Conservation (phyloP, 306 rosid species). For the Argentina anserina region DNA sequence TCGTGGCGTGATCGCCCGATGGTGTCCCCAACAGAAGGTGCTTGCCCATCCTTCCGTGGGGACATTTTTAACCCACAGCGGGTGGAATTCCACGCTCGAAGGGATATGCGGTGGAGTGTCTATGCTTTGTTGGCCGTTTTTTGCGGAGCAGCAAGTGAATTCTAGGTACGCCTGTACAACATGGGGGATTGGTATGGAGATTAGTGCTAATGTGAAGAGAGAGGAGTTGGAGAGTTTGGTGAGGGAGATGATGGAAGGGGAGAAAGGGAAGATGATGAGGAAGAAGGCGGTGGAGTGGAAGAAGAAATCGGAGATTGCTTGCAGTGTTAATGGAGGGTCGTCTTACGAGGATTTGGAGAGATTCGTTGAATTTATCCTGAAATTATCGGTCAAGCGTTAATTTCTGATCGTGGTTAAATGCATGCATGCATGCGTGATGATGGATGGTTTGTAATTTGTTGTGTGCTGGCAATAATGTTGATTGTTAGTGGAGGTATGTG, state of each 20-base stretch:
- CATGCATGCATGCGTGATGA: not conserved
- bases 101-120: constrained; percentile 16
- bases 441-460: not conserved
- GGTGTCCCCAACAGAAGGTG: constrained; percentile 15
- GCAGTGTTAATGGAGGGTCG: not conserved
- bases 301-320: constrained; percentile 19
- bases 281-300: constrained; percentile 19
- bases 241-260: constrained; percentile 19
- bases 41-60: constrained; percentile 15
- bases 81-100: constrained; percentile 21
- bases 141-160: constrained; percentile 22
- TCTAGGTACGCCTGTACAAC: constrained; percentile 18
- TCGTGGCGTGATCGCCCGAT: constrained; percentile 4
- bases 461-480: not conserved
- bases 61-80: constrained; percentile 16
- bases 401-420: not conserved
- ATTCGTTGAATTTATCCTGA: not conserved
- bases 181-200: constrained; percentile 23
- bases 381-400: not conserved
- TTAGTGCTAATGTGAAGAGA: not conserved
- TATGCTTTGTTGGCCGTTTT: constrained; percentile 22
- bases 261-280: constrained; percentile 11
- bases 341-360: not conserved
- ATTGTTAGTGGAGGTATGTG: not conserved
- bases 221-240: constrained; percentile 1